Base-by-base conservation (phyloP, 1,284 basidiomycete species). In the Leucocoprinus gongylophorus region DNA sequence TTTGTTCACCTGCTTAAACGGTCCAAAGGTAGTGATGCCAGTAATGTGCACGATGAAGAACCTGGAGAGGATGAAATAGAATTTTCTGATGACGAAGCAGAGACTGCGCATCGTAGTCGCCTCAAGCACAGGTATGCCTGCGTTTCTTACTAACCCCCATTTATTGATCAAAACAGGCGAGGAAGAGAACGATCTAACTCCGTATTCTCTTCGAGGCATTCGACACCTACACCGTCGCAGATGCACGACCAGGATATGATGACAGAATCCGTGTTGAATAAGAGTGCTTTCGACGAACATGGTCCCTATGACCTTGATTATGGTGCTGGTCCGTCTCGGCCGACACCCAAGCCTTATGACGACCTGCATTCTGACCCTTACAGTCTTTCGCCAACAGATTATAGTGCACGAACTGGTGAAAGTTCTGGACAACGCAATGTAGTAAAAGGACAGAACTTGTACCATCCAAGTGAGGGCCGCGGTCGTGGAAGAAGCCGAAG, bases 31-130 rank as follows among this genome's bases (percentile, higher is more conserved):
- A 92, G 88, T 60, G 91, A 95, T 59, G 91, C 92, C n/a, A 92
- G 89, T 63, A 95, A 95, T 64, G 76, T 91, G 6, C 82, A 91
- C 59, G 92, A 95, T 60, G 91, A 95, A 67, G 91, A 95, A 62
- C 85, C 88, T 1, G 86, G 73, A 2, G 91, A 88, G 12, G 81
- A 91, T 51, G 91, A 95, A 61, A 61, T 91, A 17, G 91, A 95
- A 60, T 95, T 92, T 63, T 91, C 88, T 5, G 92, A 95, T 55
- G 91, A 95, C 59, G 91, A 95, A 63, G 78, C 83, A 50, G 92
- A 95, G 64, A 80, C 81, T 15, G 80, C 79, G 32, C 76, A 82
- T 60, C 86, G 78, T 64, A 73, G 76, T 48, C 71, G 68, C 40
- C 62, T 75, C 40, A 80, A 79, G 61, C 71, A 73, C 61, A 79